phyloP scores from a whole-genome alignment of 2,329 filamentous ascomycete genomes.

The Alternaria sp. region DNA sequence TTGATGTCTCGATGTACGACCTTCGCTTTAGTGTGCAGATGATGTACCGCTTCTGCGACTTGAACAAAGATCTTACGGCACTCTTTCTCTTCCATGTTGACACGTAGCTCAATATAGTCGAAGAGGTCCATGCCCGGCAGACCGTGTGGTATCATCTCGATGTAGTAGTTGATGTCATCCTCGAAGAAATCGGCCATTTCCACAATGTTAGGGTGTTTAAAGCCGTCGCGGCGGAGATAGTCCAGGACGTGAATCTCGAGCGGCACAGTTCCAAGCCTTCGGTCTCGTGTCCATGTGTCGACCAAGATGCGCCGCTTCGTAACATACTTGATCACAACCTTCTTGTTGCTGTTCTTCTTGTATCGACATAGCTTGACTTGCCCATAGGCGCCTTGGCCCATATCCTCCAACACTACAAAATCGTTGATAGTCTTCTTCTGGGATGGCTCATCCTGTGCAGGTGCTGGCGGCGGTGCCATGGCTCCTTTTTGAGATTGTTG shows the following conservation, averaged over 20 bases:
- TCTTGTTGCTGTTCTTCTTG: conserved; percentile 75
- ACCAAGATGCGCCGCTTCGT: conserved; percentile 96
- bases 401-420: conserved; percentile 93
- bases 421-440: conserved; percentile 85
- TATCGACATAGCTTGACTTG: conserved; percentile 94
- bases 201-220: conserved; percentile 70
- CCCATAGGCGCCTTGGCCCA: conserved; percentile 97
- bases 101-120: conserved; percentile 95
- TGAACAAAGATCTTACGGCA: conserved; percentile 95
- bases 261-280: conserved; percentile 89
- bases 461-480: conserved; percentile 21
- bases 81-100: conserved; percentile 95
- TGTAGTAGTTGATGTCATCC: conserved; percentile 94
- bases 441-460: conserved; percentile 27
- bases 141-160: conserved; percentile 96
- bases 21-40: conserved; percentile 86
- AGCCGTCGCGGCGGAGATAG: conserved; percentile 78
- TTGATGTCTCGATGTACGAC: conserved; percentile 99
- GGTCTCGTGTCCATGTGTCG: conserved; percentile 96
- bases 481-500: conserved; percentile 42
- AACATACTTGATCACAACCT: conserved; percentile 96
- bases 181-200: conserved; percentile 75
- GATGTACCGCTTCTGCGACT: conserved; percentile 86
- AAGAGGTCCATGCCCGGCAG: conserved; percentile 98
- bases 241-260: conserved; percentile 97